Percentiles rank a stretch among this genome's conserved stretches.
Evolutionary conservation across 2,329 filamentous ascomycete genomes (phyloP).

Genomic region (Paramyrothecium sp.): DNA sequence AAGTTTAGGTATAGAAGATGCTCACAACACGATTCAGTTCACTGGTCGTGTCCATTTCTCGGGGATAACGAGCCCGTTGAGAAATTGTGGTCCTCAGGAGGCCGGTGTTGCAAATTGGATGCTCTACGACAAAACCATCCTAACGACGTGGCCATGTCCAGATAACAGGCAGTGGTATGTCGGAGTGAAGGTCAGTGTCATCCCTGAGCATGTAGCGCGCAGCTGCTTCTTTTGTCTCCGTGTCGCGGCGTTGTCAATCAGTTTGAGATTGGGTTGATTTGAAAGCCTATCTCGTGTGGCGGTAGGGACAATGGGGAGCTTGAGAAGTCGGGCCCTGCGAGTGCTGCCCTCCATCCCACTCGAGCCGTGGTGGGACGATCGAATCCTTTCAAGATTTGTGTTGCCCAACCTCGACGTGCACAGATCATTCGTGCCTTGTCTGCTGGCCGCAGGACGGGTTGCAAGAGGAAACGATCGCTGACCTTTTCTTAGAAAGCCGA

Average conservation of each 20-base stretch:
- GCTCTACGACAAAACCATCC: constrained; percentile 14
- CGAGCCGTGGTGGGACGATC: background rate
- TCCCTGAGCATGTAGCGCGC: background rate
- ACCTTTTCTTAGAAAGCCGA: constrained; percentile 6
- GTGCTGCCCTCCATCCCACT: background rate
- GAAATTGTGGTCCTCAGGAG: constrained; percentile 9
- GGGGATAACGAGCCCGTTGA: constrained; percentile 11
- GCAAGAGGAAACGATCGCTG: background rate
- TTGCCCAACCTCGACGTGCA: background rate
- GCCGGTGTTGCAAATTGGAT: constrained; percentile 15
- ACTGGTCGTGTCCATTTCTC: constrained; percentile 14
- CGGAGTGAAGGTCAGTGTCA: constrained; percentile 12
- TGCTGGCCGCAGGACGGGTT: background rate
- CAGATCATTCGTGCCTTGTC: background rate
- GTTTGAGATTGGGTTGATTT: background rate
- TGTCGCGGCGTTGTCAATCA: background rate
- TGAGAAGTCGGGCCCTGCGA: no score
- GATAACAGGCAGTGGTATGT: constrained; percentile 17
- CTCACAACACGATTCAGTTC: constrained; percentile 12
- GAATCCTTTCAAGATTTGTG: no score
- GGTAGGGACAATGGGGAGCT: no score
- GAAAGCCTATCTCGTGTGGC: background rate
- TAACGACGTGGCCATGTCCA: constrained; percentile 15
- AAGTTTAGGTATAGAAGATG: constrained; percentile 3
- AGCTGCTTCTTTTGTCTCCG: background rate